phyloP scores from a whole-genome alignment of 176 grass and related monocot genomes.

The Thalia dealbata region DNA sequence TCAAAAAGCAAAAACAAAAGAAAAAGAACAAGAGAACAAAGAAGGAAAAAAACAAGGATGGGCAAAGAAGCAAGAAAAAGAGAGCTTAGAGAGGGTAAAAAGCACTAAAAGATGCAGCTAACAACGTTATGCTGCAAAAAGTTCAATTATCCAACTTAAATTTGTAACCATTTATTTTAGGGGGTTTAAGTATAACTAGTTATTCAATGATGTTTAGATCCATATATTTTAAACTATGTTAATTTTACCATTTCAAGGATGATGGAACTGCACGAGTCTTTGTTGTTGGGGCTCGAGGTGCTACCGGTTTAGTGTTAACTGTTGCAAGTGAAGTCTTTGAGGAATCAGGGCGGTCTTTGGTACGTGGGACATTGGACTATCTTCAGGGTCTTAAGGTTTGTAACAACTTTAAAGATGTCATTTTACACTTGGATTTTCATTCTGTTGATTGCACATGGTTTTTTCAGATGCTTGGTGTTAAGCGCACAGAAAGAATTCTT shows the following conservation, averaged over 20 bases:
- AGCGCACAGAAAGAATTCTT: slow-evolving; percentile 88
- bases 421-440: slow-evolving; percentile 2
- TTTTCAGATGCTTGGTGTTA: slow-evolving; percentile 92
- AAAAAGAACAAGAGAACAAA: too few species aligned
- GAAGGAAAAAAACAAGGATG: too few species aligned
- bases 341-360: slow-evolving; percentile 83
- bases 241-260: slow-evolving; percentile 45
- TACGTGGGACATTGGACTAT: slow-evolving; percentile 96
- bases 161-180: background rate
- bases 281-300: slow-evolving; percentile 74
- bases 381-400: slow-evolving; percentile 96
- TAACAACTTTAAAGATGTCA: background rate
- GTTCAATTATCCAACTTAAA: background rate
- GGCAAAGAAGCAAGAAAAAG: too few species aligned
- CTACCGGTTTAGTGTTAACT: slow-evolving; percentile 70
- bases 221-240: background rate
- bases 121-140: too few species aligned
- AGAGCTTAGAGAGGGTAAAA: too few species aligned
- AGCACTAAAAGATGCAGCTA: too few species aligned
- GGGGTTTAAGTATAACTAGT: background rate
- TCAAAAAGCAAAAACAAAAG: too few species aligned
- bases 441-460: slow-evolving; percentile 3
- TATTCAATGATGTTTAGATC: background rate
- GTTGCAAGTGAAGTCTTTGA: slow-evolving; percentile 97
- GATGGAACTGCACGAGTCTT: slow-evolving; percentile 80